Conservation (phyloP, 768 basidiomycete genomes). For the Vishniacozyma victoriae region DNA sequence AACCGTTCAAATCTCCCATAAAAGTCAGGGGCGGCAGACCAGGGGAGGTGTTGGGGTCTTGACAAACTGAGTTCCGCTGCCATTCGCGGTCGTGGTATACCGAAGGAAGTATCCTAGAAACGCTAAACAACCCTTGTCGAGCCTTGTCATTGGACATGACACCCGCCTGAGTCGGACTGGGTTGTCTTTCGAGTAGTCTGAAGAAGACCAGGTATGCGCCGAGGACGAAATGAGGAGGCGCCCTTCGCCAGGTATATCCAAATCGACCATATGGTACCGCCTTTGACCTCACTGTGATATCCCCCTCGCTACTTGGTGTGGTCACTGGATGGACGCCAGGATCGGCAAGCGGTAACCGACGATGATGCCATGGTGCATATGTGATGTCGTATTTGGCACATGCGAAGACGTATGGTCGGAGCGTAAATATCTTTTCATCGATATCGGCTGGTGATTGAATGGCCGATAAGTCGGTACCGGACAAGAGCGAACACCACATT, state of each 20-base stretch:
- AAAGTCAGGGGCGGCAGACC: constrained; percentile 36
- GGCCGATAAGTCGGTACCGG: too few species aligned
- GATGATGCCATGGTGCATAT: constrained; percentile 44
- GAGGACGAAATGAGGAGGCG: constrained; percentile 31
- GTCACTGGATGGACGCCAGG: constrained; percentile 26
- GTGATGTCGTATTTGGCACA: constrained; percentile 45
- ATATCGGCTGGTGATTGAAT: constrained; percentile 32
- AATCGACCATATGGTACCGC: constrained; percentile 10
- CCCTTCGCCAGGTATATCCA: constrained; percentile 37
- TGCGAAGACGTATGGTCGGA: constrained; percentile 50
- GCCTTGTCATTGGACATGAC: constrained; percentile 11
- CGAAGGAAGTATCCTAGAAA: constrained; percentile 22
- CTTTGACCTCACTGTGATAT: not conserved
- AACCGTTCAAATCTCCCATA: constrained; percentile 35
- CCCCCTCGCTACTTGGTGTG: not conserved
- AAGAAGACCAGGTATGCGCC: constrained; percentile 30
- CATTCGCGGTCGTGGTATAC: constrained; percentile 46
- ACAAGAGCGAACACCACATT: constrained; percentile 35
- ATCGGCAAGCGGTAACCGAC: constrained; percentile 26
- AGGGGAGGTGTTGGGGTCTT: constrained; percentile 38
- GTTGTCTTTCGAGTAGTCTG: constrained; percentile 37
- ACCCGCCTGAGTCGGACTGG: constrained; percentile 24
- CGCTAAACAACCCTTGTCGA: constrained; percentile 12
- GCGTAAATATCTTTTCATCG: constrained; percentile 48
- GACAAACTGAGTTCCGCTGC: constrained; percentile 37